Evolutionary conservation across 306 rosid genomes (phyloP).

Genomic region (Pachyrhizus erosus): DNA sequence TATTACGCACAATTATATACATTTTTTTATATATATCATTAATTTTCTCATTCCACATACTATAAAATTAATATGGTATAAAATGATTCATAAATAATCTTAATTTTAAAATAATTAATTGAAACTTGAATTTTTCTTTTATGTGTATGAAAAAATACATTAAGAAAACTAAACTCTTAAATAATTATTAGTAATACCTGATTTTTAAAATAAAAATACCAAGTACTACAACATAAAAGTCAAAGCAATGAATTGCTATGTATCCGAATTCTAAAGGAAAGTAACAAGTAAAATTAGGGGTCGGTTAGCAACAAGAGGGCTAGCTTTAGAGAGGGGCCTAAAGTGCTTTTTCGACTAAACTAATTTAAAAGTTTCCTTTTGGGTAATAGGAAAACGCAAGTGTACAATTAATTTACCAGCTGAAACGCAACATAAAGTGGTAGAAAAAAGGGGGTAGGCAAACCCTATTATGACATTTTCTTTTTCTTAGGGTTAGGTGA

Average conservation of each 20-base stretch:
- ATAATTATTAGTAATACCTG: no score
- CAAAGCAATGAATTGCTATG: background rate
- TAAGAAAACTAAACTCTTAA: no score
- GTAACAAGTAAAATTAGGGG: background rate
- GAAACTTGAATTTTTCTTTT: no score
- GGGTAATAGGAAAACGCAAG: background rate
- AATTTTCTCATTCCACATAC: no score
- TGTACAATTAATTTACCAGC: background rate
- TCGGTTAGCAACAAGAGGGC: background rate
- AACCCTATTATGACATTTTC: background rate
- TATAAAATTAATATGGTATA: no score
- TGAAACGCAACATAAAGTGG: background rate
- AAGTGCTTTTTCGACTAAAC: background rate
- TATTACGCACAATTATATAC: no score
- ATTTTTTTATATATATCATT: no score
- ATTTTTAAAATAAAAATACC: no score
- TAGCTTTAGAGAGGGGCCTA: constrained; percentile 7
- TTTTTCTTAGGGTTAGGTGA: background rate
- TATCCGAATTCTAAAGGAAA: background rate
- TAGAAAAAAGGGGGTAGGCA: background rate
- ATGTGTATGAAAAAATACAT: no score
- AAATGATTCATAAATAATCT: no score
- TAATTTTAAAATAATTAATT: no score
- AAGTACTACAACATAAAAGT: no score
- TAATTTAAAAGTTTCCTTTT: constrained; percentile 4